phyloP scores from a whole-genome alignment of 1,284 basidiomycete species.

The Coriolopsis trogii region DNA sequence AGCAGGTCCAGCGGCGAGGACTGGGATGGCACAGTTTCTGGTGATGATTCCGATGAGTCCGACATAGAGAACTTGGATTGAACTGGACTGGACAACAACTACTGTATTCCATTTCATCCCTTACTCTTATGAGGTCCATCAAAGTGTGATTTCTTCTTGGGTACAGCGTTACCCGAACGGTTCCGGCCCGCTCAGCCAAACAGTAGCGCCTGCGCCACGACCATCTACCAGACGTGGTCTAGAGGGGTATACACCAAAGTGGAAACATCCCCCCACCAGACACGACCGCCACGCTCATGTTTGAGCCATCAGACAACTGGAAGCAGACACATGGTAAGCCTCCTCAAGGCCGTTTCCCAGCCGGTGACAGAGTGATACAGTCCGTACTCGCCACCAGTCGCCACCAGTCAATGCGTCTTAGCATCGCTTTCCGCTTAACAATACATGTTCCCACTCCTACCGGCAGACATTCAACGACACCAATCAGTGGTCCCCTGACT shows the following conservation, averaged over 20 bases:
- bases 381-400: slow-evolving; percentile 23
- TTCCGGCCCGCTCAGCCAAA: slow-evolving; percentile 40
- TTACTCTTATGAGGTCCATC: slow-evolving; percentile 35
- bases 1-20: too few relatives aligned
- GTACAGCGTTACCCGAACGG: slow-evolving; percentile 55
- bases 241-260: slow-evolving; percentile 26
- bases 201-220: slow-evolving; percentile 34
- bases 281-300: slow-evolving; percentile 55
- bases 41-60: too few relatives aligned
- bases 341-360: slow-evolving; percentile 16
- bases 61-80: too few relatives aligned
- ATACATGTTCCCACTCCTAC: slow-evolving; percentile 30
- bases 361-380: slow-evolving; percentile 35
- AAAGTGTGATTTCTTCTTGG: slow-evolving; percentile 42
- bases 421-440: slow-evolving; percentile 25
- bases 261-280: slow-evolving; percentile 41
- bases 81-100: too few relatives aligned
- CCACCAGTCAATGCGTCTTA: slow-evolving; percentile 37
- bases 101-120: too few relatives aligned
- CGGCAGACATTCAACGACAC: slow-evolving; percentile 29
- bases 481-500: slow-evolving; percentile 22
- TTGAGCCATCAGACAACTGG: slow-evolving; percentile 74
- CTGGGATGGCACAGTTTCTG: too few relatives aligned
- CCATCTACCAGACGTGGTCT: slow-evolving; percentile 32
- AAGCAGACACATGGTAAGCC: slow-evolving; percentile 52